Evolutionary conservation across 169 alveolate species (phyloP), one percentile per base, ranked within the genome.

Genomic region (Plasmodium reichenowi): DNA sequence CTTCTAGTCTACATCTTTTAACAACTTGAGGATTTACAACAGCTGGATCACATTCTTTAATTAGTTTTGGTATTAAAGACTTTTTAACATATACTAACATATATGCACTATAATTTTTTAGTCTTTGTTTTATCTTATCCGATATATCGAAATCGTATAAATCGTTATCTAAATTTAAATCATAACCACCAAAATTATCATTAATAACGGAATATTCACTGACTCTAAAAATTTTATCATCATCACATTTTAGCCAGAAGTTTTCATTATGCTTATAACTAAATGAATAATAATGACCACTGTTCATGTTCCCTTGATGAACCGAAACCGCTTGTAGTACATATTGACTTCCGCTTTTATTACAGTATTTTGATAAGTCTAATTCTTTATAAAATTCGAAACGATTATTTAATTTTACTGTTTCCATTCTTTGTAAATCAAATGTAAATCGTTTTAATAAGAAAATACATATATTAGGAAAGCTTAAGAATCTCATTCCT

Each of bases 211-310:
- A 96, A 67, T 96, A 95, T 68, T 95, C 96, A 32, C 96, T 89
- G 6, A 96, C 98, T 24, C 94, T 92, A 17, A 94, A 93, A 9
- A 98, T 99, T 72, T 85, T 92, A 50, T 97, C 98, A 90, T 98
- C 99, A 89, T 98, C 99, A 88, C 97, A 98, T 72, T 97, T 95
- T 26, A 92, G 87, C 99, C 99, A 97, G 47, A 94, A 64, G 20
- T 93, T 88, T 54, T 93, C 94, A 70, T 89, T 80, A 15, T 91
- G 94, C n/a, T 87, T 75, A 56, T 92, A 92, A 26, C 94, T 88
- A 88, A 96, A 98, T 24, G 99, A 98, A 88, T 95, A 97, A 92
- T 98, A 98, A 93, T 98, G 99, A 0, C 99, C 99, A 74, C 98
- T 95, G 76, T 96, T 96, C 24, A 97, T 97, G 62, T 94, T 97